Conservation (phyloP, 495 filamentous ascomycete genomes). For the Parathielavia appendiculata region DNA sequence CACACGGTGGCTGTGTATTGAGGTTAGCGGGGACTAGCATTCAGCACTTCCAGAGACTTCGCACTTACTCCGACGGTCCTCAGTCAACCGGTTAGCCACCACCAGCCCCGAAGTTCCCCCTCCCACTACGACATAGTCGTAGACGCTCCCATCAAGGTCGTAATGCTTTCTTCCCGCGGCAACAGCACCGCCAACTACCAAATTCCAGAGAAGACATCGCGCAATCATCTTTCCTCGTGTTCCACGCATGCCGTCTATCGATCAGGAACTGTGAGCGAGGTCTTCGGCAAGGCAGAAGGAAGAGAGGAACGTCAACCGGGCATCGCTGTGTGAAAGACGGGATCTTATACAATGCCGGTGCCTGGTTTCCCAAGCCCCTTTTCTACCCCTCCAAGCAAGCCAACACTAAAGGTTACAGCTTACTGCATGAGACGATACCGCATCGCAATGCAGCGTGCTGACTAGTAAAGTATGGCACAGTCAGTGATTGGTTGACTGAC, state of each 20-base stretch:
- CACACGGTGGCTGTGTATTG: slow-evolving; percentile 37
- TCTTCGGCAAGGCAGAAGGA: too few species aligned
- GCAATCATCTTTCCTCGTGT: not conserved
- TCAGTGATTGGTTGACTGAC: not conserved
- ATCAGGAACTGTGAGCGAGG: too few species aligned
- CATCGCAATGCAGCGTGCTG: not conserved
- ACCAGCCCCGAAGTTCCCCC: slow-evolving; percentile 44
- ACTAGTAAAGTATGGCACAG: not conserved
- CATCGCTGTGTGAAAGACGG: too few species aligned
- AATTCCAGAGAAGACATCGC: not conserved
- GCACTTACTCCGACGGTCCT: slow-evolving; percentile 30
- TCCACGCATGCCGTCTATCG: not conserved
- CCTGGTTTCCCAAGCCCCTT: too few species aligned
- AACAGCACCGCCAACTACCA: not conserved
- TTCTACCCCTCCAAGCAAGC: not conserved
- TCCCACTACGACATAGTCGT: slow-evolving; percentile 38
- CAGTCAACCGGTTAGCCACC: slow-evolving; percentile 43
- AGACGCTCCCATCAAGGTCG: slow-evolving; percentile 13
- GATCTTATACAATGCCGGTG: too few species aligned
- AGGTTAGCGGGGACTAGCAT: too few species aligned
- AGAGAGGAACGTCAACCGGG: too few species aligned
- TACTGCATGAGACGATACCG: not conserved
- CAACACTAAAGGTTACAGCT: not conserved
- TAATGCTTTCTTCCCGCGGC: not conserved
- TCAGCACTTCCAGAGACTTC: not conserved